Evolutionary conservation across 83 land plant genomes (phyloP).

Genomic region (Isoetes engelmannii): DNA sequence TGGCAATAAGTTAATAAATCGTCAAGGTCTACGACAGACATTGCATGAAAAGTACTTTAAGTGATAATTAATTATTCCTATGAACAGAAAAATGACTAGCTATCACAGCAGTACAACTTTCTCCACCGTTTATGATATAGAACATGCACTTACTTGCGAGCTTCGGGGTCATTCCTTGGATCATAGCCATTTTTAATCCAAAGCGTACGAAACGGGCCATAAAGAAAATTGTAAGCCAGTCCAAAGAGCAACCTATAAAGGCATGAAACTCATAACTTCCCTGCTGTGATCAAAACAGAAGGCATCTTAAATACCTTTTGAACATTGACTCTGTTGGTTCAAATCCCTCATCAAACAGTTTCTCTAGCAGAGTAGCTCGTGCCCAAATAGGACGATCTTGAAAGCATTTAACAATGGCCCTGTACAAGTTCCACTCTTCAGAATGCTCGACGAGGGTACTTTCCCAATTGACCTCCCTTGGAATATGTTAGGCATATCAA

Average conservation of each 20-base stretch:
- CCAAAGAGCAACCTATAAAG: slow-evolving; percentile 67
- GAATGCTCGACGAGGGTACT: slow-evolving; percentile 44
- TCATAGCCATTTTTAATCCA: slow-evolving; percentile 96
- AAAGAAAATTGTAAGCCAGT: slow-evolving; percentile 71
- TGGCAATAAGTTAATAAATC: not conserved
- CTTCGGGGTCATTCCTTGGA: slow-evolving; percentile 83
- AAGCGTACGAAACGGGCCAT: slow-evolving; percentile 77
- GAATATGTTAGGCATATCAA: slow-evolving; percentile 45
- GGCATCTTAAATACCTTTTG: slow-evolving; percentile 38
- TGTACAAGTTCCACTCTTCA: slow-evolving; percentile 48
- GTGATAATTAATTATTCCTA: not conserved
- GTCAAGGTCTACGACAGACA: not conserved
- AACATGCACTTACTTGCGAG: slow-evolving; percentile 55
- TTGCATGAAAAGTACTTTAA: not conserved
- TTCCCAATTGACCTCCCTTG: slow-evolving; percentile 62
- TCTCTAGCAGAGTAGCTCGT: slow-evolving; percentile 47
- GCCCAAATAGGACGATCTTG: slow-evolving; percentile 93
- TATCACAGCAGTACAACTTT: not conserved
- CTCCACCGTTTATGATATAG: not conserved
- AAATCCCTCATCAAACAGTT: slow-evolving; percentile 51
- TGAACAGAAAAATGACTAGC: not conserved
- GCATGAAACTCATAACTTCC: not conserved
- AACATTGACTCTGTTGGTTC: slow-evolving; percentile 25
- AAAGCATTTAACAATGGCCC: slow-evolving; percentile 55
- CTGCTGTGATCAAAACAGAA: not conserved